phyloP scores from a whole-genome alignment of 2,329 filamentous ascomycete species.

The Scorias spongiosa region DNA sequence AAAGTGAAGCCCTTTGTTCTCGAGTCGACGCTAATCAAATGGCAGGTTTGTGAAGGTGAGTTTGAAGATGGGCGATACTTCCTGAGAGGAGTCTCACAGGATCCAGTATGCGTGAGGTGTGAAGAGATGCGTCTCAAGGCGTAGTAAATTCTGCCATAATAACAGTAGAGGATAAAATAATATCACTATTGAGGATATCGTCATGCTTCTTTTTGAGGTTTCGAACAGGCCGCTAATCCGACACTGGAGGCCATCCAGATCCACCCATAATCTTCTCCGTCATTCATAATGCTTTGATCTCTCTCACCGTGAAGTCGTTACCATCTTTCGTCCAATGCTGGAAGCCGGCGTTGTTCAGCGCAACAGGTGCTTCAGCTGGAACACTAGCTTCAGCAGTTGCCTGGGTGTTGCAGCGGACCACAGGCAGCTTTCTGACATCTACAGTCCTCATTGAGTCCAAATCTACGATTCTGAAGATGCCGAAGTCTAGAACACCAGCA shows the following conservation, averaged over 20 bases:
- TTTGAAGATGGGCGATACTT: conserved; percentile 51
- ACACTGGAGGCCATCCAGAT: too few species aligned
- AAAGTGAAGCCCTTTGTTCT: neutral
- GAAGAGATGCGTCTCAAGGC: conserved; percentile 49
- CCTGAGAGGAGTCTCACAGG: conserved; percentile 40
- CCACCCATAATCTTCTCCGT: too few species aligned
- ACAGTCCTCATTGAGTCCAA: conserved; percentile 60
- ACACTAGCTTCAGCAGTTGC: too few species aligned
- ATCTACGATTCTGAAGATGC: conserved; percentile 59
- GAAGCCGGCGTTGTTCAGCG: too few species aligned
- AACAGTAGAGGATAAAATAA: too few species aligned
- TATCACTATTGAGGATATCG: too few species aligned
- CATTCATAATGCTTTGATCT: too few species aligned
- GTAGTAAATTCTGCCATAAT: conserved; percentile 13
- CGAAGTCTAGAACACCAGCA: conserved; percentile 53
- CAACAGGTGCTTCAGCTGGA: too few species aligned
- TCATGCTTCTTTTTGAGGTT: too few species aligned
- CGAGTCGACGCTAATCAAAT: conserved; percentile 5
- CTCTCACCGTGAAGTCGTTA: too few species aligned
- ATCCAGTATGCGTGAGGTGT: conserved; percentile 47
- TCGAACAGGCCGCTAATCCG: too few species aligned
- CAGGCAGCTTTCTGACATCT: conserved; percentile 60
- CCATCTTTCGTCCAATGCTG: too few species aligned
- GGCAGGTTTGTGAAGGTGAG: conserved; percentile 42
- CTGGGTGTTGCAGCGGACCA: conserved; percentile 27